Conservation (phyloP, 495 filamentous ascomycete genomes). For the Clohesyomyces aquaticus region DNA sequence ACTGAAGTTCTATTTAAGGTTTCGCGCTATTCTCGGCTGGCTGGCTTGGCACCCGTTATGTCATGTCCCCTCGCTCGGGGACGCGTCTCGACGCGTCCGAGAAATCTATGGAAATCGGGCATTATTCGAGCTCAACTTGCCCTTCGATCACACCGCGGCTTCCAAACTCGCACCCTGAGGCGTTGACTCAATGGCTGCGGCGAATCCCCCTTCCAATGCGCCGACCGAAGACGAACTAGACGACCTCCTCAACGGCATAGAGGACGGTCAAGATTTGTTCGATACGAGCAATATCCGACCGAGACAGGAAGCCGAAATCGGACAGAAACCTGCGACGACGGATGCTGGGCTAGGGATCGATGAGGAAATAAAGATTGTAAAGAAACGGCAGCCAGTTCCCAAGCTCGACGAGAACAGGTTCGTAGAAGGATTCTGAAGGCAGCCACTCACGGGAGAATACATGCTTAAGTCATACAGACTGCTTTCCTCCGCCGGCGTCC, state of each 20-base stretch:
- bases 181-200: slow-evolving; percentile 12
- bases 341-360: slow-evolving; percentile 69
- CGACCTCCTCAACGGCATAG: slow-evolving; percentile 67
- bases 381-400: slow-evolving; percentile 71
- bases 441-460: neutral
- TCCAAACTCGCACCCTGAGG: neutral
- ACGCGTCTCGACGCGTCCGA: slow-evolving; percentile 1
- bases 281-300: slow-evolving; percentile 44
- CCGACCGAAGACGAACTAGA: slow-evolving; percentile 51
- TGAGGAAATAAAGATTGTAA: slow-evolving; percentile 79
- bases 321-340: slow-evolving; percentile 35
- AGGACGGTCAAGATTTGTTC: slow-evolving; percentile 54
- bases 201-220: neutral
- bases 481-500: slow-evolving; percentile 63
- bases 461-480: slow-evolving; percentile 2
- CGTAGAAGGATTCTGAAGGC: slow-evolving; percentile 15
- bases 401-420: slow-evolving; percentile 86
- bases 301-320: slow-evolving; percentile 1
- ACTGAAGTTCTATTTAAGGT: slow-evolving; percentile 29
- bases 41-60: slow-evolving; percentile 27
- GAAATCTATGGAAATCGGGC: too few species aligned
- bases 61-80: slow-evolving; percentile 11
- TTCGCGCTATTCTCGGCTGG: slow-evolving; percentile 25
- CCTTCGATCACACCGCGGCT: too few species aligned
- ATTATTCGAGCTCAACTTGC: too few species aligned